Percentiles rank a stretch among this genome's conserved stretches.
Evolutionary conservation across 2,329 filamentous ascomycete genomes (phyloP).

Genomic region (Fonsecaea multimorphosa): DNA sequence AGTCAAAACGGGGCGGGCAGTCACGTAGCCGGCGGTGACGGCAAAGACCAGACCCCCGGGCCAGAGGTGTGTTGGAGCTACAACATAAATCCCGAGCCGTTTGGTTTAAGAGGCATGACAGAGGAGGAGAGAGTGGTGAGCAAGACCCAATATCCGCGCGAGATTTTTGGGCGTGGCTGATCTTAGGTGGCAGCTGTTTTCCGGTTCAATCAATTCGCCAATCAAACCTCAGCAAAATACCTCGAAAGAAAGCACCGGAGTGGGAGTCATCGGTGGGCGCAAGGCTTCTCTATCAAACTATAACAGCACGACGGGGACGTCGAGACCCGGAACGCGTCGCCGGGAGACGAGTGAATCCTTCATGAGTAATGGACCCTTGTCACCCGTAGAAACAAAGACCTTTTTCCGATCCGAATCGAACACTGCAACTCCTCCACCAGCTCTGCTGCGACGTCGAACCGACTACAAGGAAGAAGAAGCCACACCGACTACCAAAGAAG

Average conservation of each 20-base stretch:
- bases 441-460: conserved; percentile 66
- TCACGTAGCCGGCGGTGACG: conserved; percentile 80
- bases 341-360: conserved; percentile 81
- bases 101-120: conserved; percentile 74
- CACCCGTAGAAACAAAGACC: conserved; percentile 54
- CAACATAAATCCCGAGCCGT: conserved; percentile 70
- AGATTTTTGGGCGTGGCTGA: conserved; percentile 24
- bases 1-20: conserved; percentile 57
- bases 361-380: conserved; percentile 55
- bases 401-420: conserved; percentile 59
- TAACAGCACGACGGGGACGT: conserved; percentile 74
- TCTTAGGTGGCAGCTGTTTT: conserved; percentile 68
- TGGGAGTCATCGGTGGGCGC: conserved; percentile 62
- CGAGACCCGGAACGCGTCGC: conserved; percentile 76
- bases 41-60: conserved; percentile 74
- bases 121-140: conserved; percentile 69
- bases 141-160: conserved; percentile 32
- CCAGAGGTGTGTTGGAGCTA: conserved; percentile 93
- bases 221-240: conserved; percentile 77
- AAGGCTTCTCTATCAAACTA: conserved; percentile 82
- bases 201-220: conserved; percentile 88
- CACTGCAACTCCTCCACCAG: conserved; percentile 65
- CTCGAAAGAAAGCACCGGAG: conserved; percentile 66
- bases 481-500: conserved; percentile 55
- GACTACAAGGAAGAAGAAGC: conserved; percentile 61